Evolutionary conservation across 495 filamentous ascomycete genomes (phyloP).

Genomic region (Penicillium atrosanguineum): DNA sequence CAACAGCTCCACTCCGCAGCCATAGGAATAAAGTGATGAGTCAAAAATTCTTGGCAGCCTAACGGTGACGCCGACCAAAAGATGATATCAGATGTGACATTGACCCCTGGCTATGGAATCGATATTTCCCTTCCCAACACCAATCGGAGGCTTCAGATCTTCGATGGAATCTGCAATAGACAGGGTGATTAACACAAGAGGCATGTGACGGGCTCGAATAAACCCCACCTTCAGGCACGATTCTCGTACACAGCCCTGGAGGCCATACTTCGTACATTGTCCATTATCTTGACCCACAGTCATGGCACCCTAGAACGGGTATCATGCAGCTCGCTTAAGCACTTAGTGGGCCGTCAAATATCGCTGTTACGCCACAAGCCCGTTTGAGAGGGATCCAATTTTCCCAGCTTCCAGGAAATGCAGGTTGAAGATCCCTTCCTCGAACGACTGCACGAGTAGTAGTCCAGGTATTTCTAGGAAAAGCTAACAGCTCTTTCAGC

Average conservation of each 20-base stretch:
- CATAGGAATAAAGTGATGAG: neutral
- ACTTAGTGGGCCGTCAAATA: conserved; percentile 10
- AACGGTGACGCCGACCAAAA: conserved; percentile 7
- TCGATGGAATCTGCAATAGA: neutral
- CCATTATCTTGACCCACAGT: neutral
- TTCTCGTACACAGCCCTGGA: too few relatives aligned
- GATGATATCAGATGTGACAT: conserved; percentile 10
- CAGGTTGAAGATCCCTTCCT: conserved; percentile 23
- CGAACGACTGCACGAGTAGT: neutral
- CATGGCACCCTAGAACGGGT: conserved; percentile 10
- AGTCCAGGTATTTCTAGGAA: neutral
- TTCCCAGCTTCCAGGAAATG: conserved; percentile 31
- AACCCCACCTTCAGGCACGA: too few relatives aligned
- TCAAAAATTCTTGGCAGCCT: neutral
- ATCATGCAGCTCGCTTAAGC: conserved; percentile 19
- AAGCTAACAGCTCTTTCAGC: conserved; percentile 13
- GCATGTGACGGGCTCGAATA: neutral
- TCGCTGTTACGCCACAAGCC: conserved; percentile 7
- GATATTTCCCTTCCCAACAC: neutral
- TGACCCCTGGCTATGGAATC: conserved; percentile 3
- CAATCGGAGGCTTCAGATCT: conserved; percentile 1
- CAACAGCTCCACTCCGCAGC: neutral
- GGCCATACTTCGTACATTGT: too few relatives aligned
- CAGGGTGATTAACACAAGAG: neutral
- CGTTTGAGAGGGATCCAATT: conserved; percentile 18